Evolutionary conservation across 176 grass and related monocot species (phyloP), one percentile per base, ranked within the genome.

Genomic region (Eragrostis curvula): DNA sequence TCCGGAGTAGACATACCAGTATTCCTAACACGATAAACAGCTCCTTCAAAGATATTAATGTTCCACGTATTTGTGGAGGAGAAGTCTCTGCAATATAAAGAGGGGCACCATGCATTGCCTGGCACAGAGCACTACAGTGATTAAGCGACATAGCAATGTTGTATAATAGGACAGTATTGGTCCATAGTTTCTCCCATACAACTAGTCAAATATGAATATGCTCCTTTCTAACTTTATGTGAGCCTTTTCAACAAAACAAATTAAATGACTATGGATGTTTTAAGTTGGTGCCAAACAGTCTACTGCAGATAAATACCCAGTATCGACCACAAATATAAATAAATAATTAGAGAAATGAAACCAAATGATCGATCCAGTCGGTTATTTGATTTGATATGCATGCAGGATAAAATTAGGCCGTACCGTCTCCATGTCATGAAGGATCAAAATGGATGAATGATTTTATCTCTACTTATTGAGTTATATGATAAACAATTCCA

Each of bases 31-130:
- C 96, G 76, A 98, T 95, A 84, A 98, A 93, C 66, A 95, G 85
- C 84, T 98, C 96, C 86, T 98, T 98, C 43, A 93, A 90, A 74
- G 96, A 95, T 80, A 98, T 98, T 66, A 98, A 79, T 81, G 96
- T 98, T 70, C 96, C 96, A 84, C 96, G 96, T 91, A 98, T 90
- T 81, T 93, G 74, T 24, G 96, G 78, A 72, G 96, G 93, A 50
- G 84, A 95, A 13, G 93, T 98, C 88, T 98, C 96, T 23, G 96
- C 96, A 73, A 98, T 95, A 79, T 98, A 98, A 41, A 98, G 90
- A 69, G 96, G 96, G 28, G 90, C 96, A 80, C 89, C 96, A 60
- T 98, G 96, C 96, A 98, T 98, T 57, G 90, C 90, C 95, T 97
- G 83, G n/a, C 46, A 88, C 42, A 82, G 52, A 83, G 71, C 65